phyloP scores from a whole-genome alignment of 202 grass and related monocot genomes.

The Eragrostis tef region DNA sequence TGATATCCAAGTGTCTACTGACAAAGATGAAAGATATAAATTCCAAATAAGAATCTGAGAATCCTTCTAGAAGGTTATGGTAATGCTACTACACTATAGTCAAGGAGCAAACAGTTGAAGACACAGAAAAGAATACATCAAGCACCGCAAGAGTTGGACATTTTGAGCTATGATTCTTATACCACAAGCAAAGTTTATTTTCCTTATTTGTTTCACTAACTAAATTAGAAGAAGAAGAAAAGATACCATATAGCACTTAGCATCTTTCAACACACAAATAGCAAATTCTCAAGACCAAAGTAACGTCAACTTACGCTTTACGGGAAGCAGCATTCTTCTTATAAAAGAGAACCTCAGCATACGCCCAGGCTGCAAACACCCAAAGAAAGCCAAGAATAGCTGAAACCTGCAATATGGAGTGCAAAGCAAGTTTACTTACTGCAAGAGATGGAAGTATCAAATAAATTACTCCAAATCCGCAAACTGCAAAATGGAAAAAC shows the following conservation, averaged over 20 bases:
- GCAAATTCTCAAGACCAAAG: not conserved
- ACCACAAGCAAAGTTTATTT: slow-evolving; percentile 16
- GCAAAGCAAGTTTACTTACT: slow-evolving; percentile 37
- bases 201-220: not conserved
- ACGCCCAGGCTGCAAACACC: slow-evolving; percentile 76
- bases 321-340: slow-evolving; percentile 60
- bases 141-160: slow-evolving; percentile 5
- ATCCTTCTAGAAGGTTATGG: slow-evolving; percentile 18
- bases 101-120: slow-evolving; percentile 30
- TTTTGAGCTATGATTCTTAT: slow-evolving; percentile 31
- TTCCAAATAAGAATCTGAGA: slow-evolving; percentile 42
- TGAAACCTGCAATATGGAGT: slow-evolving; percentile 58
- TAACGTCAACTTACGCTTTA: slow-evolving; percentile 70
- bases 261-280: not conserved
- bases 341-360: slow-evolving; percentile 72
- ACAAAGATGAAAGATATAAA: slow-evolving; percentile 51
- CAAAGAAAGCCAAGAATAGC: slow-evolving; percentile 82
- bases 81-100: not conserved
- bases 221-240: not conserved
- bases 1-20: slow-evolving; percentile 76
- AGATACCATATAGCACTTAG: slow-evolving; percentile 4
- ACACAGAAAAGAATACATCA: slow-evolving; percentile 18
- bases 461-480: not conserved
- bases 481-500: slow-evolving; percentile 5
- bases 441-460: not conserved